A percentile compares a stretch with the other conserved stretches of the same genome.
Conservation (phyloP, 148 eudicot genomes). For the Cornus suecica region DNA sequence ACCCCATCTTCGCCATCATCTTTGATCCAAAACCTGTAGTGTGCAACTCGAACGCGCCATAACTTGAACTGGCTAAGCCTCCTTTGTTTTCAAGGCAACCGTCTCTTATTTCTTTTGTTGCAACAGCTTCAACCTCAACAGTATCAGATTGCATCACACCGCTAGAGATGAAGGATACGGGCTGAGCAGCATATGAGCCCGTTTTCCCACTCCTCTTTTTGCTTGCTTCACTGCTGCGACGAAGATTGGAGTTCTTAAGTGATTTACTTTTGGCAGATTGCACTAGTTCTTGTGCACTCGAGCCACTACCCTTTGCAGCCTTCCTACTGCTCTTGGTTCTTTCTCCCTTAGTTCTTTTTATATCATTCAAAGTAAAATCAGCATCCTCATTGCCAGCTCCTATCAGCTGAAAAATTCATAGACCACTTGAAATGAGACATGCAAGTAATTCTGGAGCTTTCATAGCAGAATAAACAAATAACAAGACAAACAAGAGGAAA, state of each 20-base stretch:
- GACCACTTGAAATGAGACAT: constrained; percentile 1
- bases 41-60: constrained; percentile 90
- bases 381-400: constrained; percentile 65
- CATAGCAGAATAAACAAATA: not conserved
- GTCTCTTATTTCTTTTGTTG: constrained; percentile 21
- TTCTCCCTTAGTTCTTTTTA: constrained; percentile 21
- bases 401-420: constrained; percentile 53
- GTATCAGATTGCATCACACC: constrained; percentile 62
- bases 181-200: constrained; percentile 61
- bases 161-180: constrained; percentile 74
- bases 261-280: constrained; percentile 28
- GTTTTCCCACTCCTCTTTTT: constrained; percentile 41
- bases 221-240: constrained; percentile 24
- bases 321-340: constrained; percentile 25
- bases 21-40: constrained; percentile 95
- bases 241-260: constrained; percentile 26
- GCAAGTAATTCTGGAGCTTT: not conserved
- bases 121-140: constrained; percentile 24
- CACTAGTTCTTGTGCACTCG: not conserved
- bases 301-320: constrained; percentile 22
- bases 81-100: constrained; percentile 26
- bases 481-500: not conserved
- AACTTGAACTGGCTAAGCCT: constrained; percentile 23
- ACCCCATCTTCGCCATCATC: constrained; percentile 99
- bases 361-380: constrained; percentile 49